These are phyloP conservation scores for Alloteropsis semialata DNA, from an alignment of 176 grass and related monocot species.

Conservation along the genomic window DNA sequence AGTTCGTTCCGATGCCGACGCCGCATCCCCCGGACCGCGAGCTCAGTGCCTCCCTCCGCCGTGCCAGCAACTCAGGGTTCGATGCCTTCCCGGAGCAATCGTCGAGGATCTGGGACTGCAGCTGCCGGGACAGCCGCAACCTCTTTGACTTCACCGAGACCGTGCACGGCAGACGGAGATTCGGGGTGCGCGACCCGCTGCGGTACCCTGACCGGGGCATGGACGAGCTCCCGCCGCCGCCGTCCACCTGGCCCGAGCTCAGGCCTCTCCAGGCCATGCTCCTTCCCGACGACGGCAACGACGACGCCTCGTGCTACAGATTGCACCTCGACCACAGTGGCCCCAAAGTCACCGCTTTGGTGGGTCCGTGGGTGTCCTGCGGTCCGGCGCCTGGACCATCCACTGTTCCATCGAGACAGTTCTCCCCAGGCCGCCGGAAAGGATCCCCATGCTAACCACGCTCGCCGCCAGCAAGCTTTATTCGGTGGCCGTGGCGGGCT, in stretches of 20 bases:
- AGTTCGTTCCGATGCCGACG: background rate
- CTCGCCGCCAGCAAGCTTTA: background rate
- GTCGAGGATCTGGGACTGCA: background rate
- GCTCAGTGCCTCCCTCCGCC: background rate
- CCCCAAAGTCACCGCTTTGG: background rate
- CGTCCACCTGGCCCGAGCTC: too few relatives aligned
- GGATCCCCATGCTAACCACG: background rate
- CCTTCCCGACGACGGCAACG: background rate
- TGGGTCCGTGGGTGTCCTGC: background rate
- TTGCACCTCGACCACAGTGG: background rate
- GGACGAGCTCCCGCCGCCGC: background rate
- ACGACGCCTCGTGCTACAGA: background rate
- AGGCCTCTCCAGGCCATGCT: background rate
- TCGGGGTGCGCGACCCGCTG: background rate
- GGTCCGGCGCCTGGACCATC: background rate
- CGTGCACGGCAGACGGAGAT: too few relatives aligned
- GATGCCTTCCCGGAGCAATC: background rate
- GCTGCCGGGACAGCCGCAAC: background rate
- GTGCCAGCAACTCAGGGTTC: background rate
- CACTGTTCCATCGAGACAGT: background rate
- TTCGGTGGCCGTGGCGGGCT: background rate
- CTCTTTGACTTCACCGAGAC: background rate
- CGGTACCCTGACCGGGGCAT: background rate
- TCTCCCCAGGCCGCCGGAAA: background rate
- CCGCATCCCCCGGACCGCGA: background rate